These are phyloP conservation scores for Spinellus fusiger DNA, from an alignment of 192 early-diverging fungal genomes.

Conservation along the genomic window DNA sequence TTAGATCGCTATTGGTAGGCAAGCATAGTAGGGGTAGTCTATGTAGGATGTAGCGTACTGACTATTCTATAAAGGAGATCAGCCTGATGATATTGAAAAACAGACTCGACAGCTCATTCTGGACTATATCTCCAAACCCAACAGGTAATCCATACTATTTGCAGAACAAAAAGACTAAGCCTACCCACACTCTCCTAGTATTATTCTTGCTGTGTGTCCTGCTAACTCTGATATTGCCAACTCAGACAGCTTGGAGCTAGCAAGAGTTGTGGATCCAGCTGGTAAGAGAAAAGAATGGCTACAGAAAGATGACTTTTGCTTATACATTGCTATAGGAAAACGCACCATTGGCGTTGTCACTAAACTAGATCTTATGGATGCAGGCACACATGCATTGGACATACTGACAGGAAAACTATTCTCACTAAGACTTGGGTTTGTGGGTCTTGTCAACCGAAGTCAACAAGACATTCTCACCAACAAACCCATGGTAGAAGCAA, in stretches of 20 bases:
- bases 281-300: too few species aligned
- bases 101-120: conserved; percentile 69
- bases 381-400: conserved; percentile 74
- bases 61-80: conserved; percentile 53
- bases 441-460: conserved; percentile 77
- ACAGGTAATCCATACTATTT: conserved; percentile 35
- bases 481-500: conserved; percentile 67
- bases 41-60: neutral
- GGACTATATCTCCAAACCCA: conserved; percentile 76
- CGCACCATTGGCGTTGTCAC: conserved; percentile 78
- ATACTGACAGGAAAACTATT: conserved; percentile 69
- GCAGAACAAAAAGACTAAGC: neutral
- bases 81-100: conserved; percentile 76
- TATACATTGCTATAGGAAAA: too few species aligned
- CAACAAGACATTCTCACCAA: conserved; percentile 72
- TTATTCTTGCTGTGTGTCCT: conserved; percentile 76
- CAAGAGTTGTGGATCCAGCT: conserved; percentile 76
- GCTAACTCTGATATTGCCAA: conserved; percentile 80
- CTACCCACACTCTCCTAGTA: conserved; percentile 31
- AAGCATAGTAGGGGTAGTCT: neutral
- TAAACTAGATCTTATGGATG: conserved; percentile 83
- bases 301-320: too few species aligned
- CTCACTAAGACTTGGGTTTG: conserved; percentile 74
- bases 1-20: conserved; percentile 6
- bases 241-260: conserved; percentile 78